Evolutionary conservation across 2,329 filamentous ascomycete species (phyloP).

Genomic region (Xylariaceae sp.): DNA sequence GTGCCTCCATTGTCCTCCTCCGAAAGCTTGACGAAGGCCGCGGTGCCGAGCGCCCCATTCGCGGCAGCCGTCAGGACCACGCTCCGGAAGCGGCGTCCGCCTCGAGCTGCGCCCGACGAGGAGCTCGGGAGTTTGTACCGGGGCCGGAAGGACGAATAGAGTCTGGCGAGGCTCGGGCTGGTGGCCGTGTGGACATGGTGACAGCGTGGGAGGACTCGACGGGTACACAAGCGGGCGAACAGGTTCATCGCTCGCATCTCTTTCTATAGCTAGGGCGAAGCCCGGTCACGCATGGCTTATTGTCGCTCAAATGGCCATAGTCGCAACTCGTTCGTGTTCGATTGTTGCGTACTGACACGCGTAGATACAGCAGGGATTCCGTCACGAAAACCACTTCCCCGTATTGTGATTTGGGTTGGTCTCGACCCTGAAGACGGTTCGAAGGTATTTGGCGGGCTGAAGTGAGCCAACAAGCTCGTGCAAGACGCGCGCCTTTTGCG

Average conservation of each 20-base stretch:
- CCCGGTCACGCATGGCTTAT: constrained; percentile 6
- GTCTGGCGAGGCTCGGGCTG: constrained; percentile 9
- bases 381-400: too few species aligned
- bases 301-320: constrained; percentile 1
- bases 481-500: neutral
- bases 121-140: constrained; percentile 5
- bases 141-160: constrained; percentile 14
- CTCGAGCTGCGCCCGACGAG: constrained; percentile 4
- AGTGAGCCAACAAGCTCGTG: neutral
- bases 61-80: constrained; percentile 31
- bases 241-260: constrained; percentile 38
- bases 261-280: constrained; percentile 10
- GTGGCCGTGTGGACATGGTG: constrained; percentile 8
- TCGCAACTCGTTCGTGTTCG: too few species aligned
- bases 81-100: constrained; percentile 15
- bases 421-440: too few species aligned
- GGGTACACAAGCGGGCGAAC: constrained; percentile 37
- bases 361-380: too few species aligned
- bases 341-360: too few species aligned
- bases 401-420: too few species aligned
- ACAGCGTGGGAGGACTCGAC: constrained; percentile 18
- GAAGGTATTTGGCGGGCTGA: neutral
- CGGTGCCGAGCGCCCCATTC: constrained; percentile 42
- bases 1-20: constrained; percentile 43
- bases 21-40: constrained; percentile 50